Evolutionary conservation across 2,329 filamentous ascomycete species (phyloP).

Genomic region (Ilyonectria sp.): DNA sequence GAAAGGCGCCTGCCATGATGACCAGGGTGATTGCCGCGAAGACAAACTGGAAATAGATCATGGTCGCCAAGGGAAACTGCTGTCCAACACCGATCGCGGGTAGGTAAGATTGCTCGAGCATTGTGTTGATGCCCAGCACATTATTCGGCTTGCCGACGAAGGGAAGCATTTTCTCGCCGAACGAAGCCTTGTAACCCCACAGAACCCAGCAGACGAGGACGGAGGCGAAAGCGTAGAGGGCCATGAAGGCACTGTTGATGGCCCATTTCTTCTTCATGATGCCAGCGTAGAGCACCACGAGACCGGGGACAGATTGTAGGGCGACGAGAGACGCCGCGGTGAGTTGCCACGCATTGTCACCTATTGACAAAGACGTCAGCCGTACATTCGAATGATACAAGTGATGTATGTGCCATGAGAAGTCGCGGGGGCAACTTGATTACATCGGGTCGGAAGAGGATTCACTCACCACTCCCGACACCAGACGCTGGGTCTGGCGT

Average conservation of each 20-base stretch:
- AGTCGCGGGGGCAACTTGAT: too few relatives aligned
- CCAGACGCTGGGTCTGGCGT: constrained; percentile 21
- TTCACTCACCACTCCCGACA: constrained; percentile 22
- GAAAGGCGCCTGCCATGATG: constrained; percentile 31
- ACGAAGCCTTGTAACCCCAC: constrained; percentile 32
- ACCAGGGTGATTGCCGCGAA: constrained; percentile 33
- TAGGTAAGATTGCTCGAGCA: constrained; percentile 31
- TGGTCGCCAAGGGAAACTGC: constrained; percentile 30
- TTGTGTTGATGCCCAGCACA: constrained; percentile 28
- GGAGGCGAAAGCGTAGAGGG: constrained; percentile 30
- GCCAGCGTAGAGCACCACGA: constrained; percentile 29
- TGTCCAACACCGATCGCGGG: constrained; percentile 30
- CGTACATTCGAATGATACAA: not conserved
- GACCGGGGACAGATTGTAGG: constrained; percentile 31
- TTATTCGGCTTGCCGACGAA: constrained; percentile 31
- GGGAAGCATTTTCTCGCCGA: constrained; percentile 31
- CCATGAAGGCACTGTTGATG: constrained; percentile 36
- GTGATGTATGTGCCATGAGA: too few relatives aligned
- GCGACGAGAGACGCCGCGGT: constrained; percentile 33
- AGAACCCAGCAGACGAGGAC: constrained; percentile 33
- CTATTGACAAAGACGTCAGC: not conserved
- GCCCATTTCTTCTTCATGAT: constrained; percentile 35
- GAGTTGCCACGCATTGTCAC: constrained; percentile 35
- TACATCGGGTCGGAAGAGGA: too few relatives aligned
- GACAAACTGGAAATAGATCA: constrained; percentile 36